Percentiles rank a stretch among this genome's conserved stretches.
Conservation (phyloP, 192 early-diverging fungal genomes). For the Backusella tarrabulga region DNA sequence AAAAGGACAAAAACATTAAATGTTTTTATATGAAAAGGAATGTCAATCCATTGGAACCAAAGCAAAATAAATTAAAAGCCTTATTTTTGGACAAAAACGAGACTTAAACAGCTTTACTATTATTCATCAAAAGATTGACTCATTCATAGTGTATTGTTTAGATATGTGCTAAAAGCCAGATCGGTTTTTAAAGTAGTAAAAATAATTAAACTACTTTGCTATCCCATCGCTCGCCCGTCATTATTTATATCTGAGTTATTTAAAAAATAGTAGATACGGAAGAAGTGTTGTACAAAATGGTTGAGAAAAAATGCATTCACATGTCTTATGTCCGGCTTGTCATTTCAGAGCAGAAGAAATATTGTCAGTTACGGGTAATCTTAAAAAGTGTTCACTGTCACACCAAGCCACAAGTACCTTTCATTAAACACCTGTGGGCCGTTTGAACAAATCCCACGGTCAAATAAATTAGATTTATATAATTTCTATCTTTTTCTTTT, state of each 20-base stretch:
- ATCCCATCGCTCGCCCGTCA: background rate
- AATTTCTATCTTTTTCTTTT: background rate
- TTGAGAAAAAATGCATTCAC: background rate
- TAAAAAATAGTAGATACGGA: background rate
- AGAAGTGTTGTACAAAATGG: background rate
- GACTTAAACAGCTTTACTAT: background rate
- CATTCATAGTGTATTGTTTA: background rate
- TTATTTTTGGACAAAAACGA: background rate
- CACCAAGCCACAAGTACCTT: background rate
- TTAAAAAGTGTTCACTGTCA: background rate
- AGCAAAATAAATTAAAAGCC: too few species aligned
- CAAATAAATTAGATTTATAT: background rate
- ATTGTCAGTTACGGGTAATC: background rate
- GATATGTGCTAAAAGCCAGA: background rate
- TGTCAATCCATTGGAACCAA: too few species aligned
- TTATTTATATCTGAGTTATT: background rate
- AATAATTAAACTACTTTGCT: background rate
- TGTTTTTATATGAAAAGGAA: background rate
- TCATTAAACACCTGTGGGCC: constrained; percentile 2
- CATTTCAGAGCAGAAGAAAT: background rate
- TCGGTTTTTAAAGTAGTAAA: background rate
- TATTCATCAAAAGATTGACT: background rate
- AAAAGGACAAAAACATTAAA: background rate
- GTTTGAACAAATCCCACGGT: constrained; percentile 12
- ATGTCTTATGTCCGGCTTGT: constrained; percentile 1